Base-by-base conservation (phyloP, 2,329 filamentous ascomycete genomes). In the Aspergillus spinulosporus region DNA sequence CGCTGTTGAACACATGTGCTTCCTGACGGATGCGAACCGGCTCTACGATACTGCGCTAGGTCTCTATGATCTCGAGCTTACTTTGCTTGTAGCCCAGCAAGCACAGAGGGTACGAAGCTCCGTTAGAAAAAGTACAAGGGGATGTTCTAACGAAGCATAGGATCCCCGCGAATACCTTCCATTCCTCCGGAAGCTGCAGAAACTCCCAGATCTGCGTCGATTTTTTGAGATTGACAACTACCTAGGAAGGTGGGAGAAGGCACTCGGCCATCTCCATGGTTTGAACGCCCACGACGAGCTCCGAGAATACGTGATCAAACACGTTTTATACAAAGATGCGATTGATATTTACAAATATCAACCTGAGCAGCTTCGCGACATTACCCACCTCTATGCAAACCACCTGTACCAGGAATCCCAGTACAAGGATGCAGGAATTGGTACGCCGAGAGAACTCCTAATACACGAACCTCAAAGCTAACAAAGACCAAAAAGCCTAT, bases 1-100 rank as follows among this genome's bases (percentile, higher is more conserved):
- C 71, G 93, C 93, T 0, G 88, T 97, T 21, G 92, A 97, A 70
- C 94, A 99, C 68, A 97, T 99, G 58, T 97, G 92, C 79, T 99
- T 99, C 80, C 82, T 99, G 42, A 90, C 92, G 0, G 94, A 99
- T 72, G 88, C 95, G 45, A 95, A 97, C 71, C 86, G 87, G 39
- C 83, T 99, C 0, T 99, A 96, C 67, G 90, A 97, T 59, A 87
- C 92, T 58, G 90, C 94, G 0, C 80, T 99, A 1, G 92, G 92
- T 1, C 80, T 97, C 2, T 99, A 99, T 70, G 87, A 97, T 67
- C 83, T 99, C 2, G 91, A 96, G 8, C 84, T 99, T 5, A 88
- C 93, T 3, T 80, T 99, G 8, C 80, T 97, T 4, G 90, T 99
- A 9, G 94, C 94, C 0, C 94, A 99, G 68, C 92, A 97, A 69